phyloP scores from a whole-genome alignment of 2,329 filamentous ascomycete genomes.

The Curvularia eragrostidis region DNA sequence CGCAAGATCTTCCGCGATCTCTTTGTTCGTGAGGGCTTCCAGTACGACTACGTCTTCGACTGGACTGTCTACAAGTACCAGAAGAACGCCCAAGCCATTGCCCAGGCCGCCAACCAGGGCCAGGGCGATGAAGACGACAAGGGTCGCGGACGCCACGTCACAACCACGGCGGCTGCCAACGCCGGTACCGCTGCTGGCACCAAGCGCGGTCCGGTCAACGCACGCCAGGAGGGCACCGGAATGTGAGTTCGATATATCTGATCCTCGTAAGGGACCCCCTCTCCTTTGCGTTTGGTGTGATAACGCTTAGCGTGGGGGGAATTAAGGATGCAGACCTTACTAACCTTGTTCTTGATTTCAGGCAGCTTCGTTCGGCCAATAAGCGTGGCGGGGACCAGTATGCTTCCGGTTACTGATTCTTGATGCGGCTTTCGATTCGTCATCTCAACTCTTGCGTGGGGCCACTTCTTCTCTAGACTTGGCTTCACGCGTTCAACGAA shows the following conservation, averaged over 20 bases:
- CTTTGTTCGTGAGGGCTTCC: constrained; percentile 98
- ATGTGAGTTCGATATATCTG: constrained; percentile 87
- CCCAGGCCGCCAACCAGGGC: constrained; percentile 73
- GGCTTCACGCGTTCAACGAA: constrained; percentile 46
- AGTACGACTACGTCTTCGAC: constrained; percentile 99
- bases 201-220: constrained; percentile 74
- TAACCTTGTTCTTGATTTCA: constrained; percentile 54
- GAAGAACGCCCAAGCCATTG: constrained; percentile 97
- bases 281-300: constrained; percentile 84
- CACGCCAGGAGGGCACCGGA: constrained; percentile 87
- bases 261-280: constrained; percentile 88
- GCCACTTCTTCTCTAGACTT: constrained; percentile 37
- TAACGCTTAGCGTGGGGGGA: constrained; percentile 74
- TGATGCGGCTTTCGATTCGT: constrained; percentile 51
- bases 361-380: constrained; percentile 61
- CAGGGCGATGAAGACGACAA: constrained; percentile 79
- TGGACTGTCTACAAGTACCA: constrained; percentile 99
- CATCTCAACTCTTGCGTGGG: constrained; percentile 50
- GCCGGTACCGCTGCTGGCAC: constrained; percentile 67
- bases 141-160: constrained; percentile 62
- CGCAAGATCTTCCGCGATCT: constrained; percentile 99
- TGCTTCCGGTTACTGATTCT: constrained; percentile 57
- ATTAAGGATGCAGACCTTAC: constrained; percentile 57
- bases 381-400: constrained; percentile 59
- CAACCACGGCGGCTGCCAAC: constrained; percentile 70